A percentile compares a stretch with the other conserved stretches of the same genome.
phyloP scores from a whole-genome alignment of 805 yeast species.

The Starmerella gropengiesseri region DNA sequence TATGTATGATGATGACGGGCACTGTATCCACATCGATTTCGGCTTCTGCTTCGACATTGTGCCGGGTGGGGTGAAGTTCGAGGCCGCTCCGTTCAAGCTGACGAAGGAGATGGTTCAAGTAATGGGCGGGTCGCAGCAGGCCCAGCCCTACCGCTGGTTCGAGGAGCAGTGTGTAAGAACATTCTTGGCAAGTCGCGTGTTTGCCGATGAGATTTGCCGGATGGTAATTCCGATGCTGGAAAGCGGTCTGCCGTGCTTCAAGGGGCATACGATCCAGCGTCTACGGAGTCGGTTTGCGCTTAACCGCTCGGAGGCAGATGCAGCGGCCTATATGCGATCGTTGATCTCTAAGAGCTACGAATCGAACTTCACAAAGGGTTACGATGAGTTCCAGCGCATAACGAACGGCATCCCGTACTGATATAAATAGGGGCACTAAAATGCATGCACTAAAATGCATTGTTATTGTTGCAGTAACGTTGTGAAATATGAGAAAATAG shows the following conservation, averaged over 20 bases:
- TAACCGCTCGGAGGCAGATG: conserved; percentile 69
- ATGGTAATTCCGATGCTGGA: conserved; percentile 88
- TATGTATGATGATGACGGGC: conserved; percentile 93
- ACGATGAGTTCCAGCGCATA: conserved; percentile 91
- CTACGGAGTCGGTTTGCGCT: conserved; percentile 72
- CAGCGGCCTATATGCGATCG: conserved; percentile 63
- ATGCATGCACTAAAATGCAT: too few species aligned
- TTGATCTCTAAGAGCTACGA: conserved; percentile 75
- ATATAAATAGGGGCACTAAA: too few species aligned
- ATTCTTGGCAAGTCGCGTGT: conserved; percentile 76
- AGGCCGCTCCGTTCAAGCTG: conserved; percentile 94
- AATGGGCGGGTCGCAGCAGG: conserved; percentile 77
- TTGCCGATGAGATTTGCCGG: conserved; percentile 72
- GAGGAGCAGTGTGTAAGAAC: conserved; percentile 93
- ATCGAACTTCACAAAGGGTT: conserved; percentile 82
- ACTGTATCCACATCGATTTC: conserved; percentile 89
- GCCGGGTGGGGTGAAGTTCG: conserved; percentile 97
- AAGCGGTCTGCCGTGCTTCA: conserved; percentile 93
- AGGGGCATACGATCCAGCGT: conserved; percentile 69
- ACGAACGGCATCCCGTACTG: conserved; percentile 96
- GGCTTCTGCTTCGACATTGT: conserved; percentile 98
- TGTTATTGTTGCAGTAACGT: too few species aligned
- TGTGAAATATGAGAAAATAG: too few species aligned
- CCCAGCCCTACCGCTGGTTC: conserved; percentile 86
- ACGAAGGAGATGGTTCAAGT: conserved; percentile 94